phyloP scores from a whole-genome alignment of 208 protist species.

The Trypanosoma boissoni region DNA sequence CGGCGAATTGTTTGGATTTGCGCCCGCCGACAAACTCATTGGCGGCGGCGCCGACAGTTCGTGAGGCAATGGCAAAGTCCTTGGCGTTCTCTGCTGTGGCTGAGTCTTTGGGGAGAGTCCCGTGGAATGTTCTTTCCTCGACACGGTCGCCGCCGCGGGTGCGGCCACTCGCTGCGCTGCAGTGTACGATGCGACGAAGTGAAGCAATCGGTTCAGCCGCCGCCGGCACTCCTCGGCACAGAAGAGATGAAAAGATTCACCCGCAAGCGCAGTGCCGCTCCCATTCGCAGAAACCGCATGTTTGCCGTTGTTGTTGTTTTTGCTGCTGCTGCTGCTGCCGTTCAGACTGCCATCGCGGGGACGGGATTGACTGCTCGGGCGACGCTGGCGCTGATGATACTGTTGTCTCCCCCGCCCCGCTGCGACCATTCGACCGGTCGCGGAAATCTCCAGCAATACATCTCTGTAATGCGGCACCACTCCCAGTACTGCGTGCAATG shows the following conservation, averaged over 20 bases:
- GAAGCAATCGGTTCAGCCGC: conserved; percentile 45
- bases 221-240: conserved; percentile 52
- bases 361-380: too few species aligned
- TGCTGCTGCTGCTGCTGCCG: background rate
- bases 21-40: background rate
- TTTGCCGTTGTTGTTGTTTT: too few species aligned
- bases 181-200: conserved; percentile 41
- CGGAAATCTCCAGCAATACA: too few species aligned
- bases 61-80: background rate
- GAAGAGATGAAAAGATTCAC: conserved; percentile 49
- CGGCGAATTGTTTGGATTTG: background rate
- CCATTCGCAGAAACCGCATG: too few species aligned
- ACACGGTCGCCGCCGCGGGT: background rate
- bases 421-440: too few species aligned
- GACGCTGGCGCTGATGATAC: too few species aligned
- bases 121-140: too few species aligned
- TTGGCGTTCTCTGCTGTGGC: too few species aligned
- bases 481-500: background rate
- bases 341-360: background rate
- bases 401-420: too few species aligned
- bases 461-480: background rate
- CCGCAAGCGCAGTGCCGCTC: conserved; percentile 7
- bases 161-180: background rate
- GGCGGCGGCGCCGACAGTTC: background rate
- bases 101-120: too few species aligned